These are phyloP conservation scores for Solanum virginianum DNA, from an alignment of 257 asterid species.

Conservation along the genomic window DNA sequence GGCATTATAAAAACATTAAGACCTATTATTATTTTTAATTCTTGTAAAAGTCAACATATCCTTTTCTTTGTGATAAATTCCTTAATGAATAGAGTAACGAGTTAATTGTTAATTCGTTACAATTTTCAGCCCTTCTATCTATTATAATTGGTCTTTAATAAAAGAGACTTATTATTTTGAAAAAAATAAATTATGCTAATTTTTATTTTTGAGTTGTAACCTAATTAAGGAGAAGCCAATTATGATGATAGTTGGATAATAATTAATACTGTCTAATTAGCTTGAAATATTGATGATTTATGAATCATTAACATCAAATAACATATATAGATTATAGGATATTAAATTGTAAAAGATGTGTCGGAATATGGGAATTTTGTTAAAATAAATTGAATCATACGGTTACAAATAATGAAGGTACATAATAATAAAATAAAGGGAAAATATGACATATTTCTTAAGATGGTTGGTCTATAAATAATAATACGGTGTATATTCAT, in stretches of 20 bases:
- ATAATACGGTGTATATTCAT: background rate
- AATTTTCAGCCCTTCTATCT: background rate
- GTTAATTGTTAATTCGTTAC: background rate
- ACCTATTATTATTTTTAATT: background rate
- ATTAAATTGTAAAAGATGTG: background rate
- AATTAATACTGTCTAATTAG: background rate
- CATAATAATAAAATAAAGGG: background rate
- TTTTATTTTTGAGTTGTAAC: background rate
- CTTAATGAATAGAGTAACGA: background rate
- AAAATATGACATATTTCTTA: background rate
- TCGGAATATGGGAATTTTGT: background rate
- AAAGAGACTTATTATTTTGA: background rate
- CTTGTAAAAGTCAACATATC: slow-evolving; percentile 8
- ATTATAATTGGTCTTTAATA: background rate
- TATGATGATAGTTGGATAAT: background rate
- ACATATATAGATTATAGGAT: background rate
- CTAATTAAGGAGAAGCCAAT: background rate
- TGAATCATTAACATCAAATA: background rate
- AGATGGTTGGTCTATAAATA: background rate
- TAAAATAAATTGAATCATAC: background rate
- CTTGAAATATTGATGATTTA: background rate
- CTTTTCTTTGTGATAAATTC: background rate
- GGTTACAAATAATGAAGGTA: background rate
- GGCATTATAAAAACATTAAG: slow-evolving; percentile 5
- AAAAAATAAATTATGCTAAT: background rate